Evolutionary conservation across 2,329 filamentous ascomycete genomes (phyloP).

Genomic region (Furcasterigmium furcatum): DNA sequence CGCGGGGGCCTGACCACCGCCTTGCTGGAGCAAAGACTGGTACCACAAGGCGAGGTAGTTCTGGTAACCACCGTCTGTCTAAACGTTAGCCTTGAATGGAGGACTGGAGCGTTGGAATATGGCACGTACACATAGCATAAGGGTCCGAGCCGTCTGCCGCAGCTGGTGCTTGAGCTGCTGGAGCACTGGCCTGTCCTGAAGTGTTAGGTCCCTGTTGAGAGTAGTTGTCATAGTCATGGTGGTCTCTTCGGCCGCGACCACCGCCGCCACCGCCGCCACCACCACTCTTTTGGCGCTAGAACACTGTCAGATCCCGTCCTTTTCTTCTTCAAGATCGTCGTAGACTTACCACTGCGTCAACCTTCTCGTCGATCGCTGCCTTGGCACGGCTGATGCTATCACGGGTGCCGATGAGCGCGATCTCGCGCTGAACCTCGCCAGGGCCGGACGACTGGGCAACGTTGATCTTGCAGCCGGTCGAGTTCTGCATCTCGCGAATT

Average conservation of each 20-base stretch:
- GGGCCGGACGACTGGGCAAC: constrained; percentile 78
- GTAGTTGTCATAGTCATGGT: constrained; percentile 54
- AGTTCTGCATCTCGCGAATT: constrained; percentile 88
- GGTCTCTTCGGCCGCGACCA: constrained; percentile 34
- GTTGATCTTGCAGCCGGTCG: constrained; percentile 90
- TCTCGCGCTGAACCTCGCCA: constrained; percentile 78
- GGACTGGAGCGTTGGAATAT: background rate
- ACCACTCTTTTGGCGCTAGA: constrained; percentile 52
- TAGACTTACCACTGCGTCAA: constrained; percentile 75
- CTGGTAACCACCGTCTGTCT: constrained; percentile 74
- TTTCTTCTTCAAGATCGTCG: no score
- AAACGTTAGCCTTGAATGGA: constrained; percentile 14
- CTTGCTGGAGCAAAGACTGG: constrained; percentile 55
- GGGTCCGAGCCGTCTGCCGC: constrained; percentile 58
- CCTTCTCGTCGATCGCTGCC: constrained; percentile 84
- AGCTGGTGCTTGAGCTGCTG: constrained; percentile 35
- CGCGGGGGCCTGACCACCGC: constrained; percentile 29
- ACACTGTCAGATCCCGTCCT: constrained; percentile 26
- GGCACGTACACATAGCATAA: constrained; percentile 71
- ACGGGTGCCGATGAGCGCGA: constrained; percentile 75
- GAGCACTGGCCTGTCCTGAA: constrained; percentile 33
- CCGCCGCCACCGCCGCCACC: constrained; percentile 41
- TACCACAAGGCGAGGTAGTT: constrained; percentile 81
- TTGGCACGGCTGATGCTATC: constrained; percentile 80
- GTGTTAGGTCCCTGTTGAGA: constrained; percentile 40